Evolutionary conservation across 2,329 filamentous ascomycete genomes (phyloP), one percentile per base, ranked within the genome.

Genomic region (Ceratocystiopsis sp.): DNA sequence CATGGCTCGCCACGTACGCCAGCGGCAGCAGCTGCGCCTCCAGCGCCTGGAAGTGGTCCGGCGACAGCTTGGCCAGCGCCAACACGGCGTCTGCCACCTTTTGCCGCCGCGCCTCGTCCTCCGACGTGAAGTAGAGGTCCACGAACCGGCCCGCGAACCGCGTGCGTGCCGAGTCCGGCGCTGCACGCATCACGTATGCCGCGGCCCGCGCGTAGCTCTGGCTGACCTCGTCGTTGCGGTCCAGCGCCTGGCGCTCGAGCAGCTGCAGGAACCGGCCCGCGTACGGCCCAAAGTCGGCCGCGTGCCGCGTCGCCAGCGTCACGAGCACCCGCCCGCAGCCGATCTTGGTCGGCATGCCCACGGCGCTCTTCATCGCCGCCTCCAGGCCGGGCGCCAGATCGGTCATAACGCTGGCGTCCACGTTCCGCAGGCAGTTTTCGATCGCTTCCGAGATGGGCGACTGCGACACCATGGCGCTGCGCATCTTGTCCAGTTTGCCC

Each of bases 361-460:
- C 78, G 1, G 87, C 84, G 21, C 73, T 78, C 57, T 89, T 91
- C 60, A 96, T 84, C 0, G 82, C 79, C 29, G 72, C 70, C 57
- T 91, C 80, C 0, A 98, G 69, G 38, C 68, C 73, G 2, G 78
- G 76, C 34, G 79, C 76, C 11, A 95, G 67, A 17, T 77, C 68
- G 38, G 71, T 69, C 75, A 95, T 89, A n/a, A 81, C 78, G 5
- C 68, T 63, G 8, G 76, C 78, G 54, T 96, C 85, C 2, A 93
- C 69, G 42, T 84, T 77, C 46, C 94, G 85, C 32, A 98, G 72
- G 54, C 84, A 85, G 49, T 87, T 75, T 52, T 94, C 84, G 44
- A 96, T 85, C 1, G 86, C 86, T 58, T 95, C 87, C 54, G 87
- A 93, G 50, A 98, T 78, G 0, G 91, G 89, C 15, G 85, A 94